Evolutionary conservation across 2,329 filamentous ascomycete genomes (phyloP).

Genomic region (Berkeleyomyces basicola): DNA sequence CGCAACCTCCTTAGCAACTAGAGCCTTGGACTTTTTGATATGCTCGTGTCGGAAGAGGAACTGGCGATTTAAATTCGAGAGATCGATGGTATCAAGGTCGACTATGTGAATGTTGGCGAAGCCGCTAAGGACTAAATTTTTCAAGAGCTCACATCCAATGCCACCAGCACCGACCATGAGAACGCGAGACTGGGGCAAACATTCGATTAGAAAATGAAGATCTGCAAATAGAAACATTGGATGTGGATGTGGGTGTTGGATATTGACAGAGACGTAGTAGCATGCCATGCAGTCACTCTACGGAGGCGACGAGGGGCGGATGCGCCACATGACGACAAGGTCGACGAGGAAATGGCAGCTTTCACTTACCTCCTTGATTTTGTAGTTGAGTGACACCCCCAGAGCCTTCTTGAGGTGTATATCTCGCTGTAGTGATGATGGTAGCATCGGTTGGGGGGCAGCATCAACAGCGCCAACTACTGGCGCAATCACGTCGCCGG

Average conservation of each 20-base stretch:
- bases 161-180: conserved; percentile 92
- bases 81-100: conserved; percentile 93
- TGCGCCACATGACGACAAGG: too few species aligned
- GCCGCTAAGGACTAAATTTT: conserved; percentile 82
- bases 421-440: background rate
- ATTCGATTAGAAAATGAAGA: background rate
- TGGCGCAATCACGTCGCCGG: background rate
- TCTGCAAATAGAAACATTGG: too few species aligned
- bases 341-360: background rate
- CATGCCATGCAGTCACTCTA: too few species aligned
- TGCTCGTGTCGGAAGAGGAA: conserved; percentile 94
- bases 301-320: too few species aligned
- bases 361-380: conserved; percentile 5
- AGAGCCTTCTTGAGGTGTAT: conserved; percentile 3
- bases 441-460: background rate
- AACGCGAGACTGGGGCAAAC: conserved; percentile 51
- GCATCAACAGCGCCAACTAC: background rate
- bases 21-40: conserved; percentile 91
- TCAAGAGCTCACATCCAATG: conserved; percentile 93
- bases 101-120: conserved; percentile 91
- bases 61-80: conserved; percentile 94
- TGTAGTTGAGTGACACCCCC: background rate
- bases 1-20: conserved; percentile 86
- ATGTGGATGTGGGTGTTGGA: too few species aligned
- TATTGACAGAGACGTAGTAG: too few species aligned